A percentile compares a stretch with the other conserved stretches of the same genome.
These are phyloP conservation scores for Cladosporium cucumerinum DNA, from an alignment of 2,329 filamentous ascomycete genomes.

Conservation along the genomic window DNA sequence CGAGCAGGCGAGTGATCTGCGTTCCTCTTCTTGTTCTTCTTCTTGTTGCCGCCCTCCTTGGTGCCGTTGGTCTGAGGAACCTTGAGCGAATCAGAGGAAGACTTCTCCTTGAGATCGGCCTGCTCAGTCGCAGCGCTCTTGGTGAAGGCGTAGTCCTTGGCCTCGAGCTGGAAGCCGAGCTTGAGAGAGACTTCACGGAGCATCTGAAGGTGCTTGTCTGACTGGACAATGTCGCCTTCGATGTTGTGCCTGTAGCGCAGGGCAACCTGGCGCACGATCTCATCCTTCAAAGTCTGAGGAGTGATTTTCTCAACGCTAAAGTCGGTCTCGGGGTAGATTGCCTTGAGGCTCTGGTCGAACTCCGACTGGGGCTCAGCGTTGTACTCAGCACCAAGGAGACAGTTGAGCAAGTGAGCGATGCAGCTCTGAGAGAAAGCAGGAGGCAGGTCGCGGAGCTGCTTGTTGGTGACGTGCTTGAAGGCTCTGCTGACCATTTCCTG, in stretches of 20 bases:
- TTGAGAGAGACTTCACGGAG: constrained; percentile 86
- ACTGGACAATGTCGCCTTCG: constrained; percentile 62
- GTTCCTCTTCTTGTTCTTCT: constrained; percentile 57
- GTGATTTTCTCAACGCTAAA: constrained; percentile 77
- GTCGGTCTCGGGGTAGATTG: constrained; percentile 77
- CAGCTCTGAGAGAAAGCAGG: constrained; percentile 75
- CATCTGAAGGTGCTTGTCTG: constrained; percentile 73
- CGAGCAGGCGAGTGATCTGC: constrained; percentile 49
- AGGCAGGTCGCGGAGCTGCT: constrained; percentile 75
- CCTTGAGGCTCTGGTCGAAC: constrained; percentile 68
- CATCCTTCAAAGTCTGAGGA: constrained; percentile 65
- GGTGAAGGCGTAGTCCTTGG: constrained; percentile 71
- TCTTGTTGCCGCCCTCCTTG: constrained; percentile 31
- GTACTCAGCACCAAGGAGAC: constrained; percentile 72
- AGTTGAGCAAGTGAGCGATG: constrained; percentile 87
- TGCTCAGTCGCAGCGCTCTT: constrained; percentile 33
- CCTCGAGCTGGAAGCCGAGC: constrained; percentile 81
- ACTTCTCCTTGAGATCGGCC: constrained; percentile 26
- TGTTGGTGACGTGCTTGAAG: constrained; percentile 87
- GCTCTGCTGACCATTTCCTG: constrained; percentile 95
- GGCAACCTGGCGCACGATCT: constrained; percentile 68
- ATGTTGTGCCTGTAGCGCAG: constrained; percentile 76
- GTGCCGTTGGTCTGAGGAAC: constrained; percentile 36
- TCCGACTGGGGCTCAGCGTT: constrained; percentile 77
- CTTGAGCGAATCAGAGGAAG: constrained; percentile 29